Percentiles rank a stretch among this genome's conserved stretches.
These are phyloP conservation scores for Monosporascus sp. DNA, from an alignment of 2,329 filamentous ascomycete species.

Conservation along the genomic window DNA sequence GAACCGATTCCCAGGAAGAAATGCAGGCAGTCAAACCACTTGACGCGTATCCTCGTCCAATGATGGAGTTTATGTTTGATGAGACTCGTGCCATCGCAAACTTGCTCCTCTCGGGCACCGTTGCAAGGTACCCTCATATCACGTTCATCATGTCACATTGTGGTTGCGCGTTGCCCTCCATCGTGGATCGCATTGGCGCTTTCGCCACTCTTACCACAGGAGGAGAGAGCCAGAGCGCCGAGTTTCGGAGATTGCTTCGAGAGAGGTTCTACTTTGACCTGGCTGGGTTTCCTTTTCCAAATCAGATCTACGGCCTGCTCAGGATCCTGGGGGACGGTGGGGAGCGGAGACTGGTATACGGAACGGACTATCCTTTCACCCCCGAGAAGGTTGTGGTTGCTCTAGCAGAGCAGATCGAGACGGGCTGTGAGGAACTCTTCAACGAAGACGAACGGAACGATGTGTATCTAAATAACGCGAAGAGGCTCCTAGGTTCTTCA, in stretches of 20 bases:
- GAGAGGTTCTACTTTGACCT: slow-evolving; percentile 47
- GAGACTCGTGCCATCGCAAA: too few relatives aligned
- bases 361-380: slow-evolving; percentile 49
- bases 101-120: too few relatives aligned
- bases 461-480: too few relatives aligned
- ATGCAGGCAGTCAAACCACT: too few relatives aligned
- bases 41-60: too few relatives aligned
- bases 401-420: slow-evolving; percentile 36
- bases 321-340: slow-evolving; percentile 28
- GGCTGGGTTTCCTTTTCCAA: slow-evolving; percentile 44
- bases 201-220: slow-evolving; percentile 7
- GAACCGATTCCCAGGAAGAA: too few relatives aligned
- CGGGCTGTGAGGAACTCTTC: slow-evolving; percentile 33
- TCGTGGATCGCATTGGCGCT: slow-evolving; percentile 29
- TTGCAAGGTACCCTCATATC: too few relatives aligned
- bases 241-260: slow-evolving; percentile 8
- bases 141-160: too few relatives aligned
- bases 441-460: too few relatives aligned
- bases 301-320: slow-evolving; percentile 44
- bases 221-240: slow-evolving; percentile 3
- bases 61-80: too few relatives aligned
- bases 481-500: too few relatives aligned
- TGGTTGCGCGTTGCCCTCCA: too few relatives aligned
- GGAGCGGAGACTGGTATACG: slow-evolving; percentile 8
- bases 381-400: slow-evolving; percentile 20